Conservation (phyloP, 257 asterid genomes). For the Solanum pinnatisectum region DNA sequence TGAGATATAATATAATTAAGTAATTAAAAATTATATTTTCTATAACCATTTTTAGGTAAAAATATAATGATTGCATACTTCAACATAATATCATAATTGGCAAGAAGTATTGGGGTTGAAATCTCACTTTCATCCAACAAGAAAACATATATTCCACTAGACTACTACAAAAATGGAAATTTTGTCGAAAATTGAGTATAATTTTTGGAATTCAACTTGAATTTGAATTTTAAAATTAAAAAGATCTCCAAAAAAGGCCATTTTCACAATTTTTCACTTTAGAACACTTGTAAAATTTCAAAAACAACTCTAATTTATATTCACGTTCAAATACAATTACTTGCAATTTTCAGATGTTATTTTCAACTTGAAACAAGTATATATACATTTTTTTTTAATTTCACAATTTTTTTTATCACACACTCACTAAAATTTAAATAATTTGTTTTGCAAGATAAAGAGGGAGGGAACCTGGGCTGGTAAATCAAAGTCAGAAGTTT, state of each 20-base stretch:
- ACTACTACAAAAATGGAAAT: background rate
- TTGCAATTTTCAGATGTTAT: too few relatives aligned
- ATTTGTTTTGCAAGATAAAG: background rate
- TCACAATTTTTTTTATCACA: background rate
- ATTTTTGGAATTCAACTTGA: background rate
- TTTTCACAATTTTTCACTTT: background rate
- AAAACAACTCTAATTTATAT: background rate
- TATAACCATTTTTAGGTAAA: background rate
- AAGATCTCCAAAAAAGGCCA: rapidly evolving
- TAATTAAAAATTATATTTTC: background rate
- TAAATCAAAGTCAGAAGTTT: background rate
- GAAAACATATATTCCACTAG: background rate
- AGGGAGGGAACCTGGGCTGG: background rate
- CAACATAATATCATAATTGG: rapidly evolving
- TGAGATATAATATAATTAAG: background rate
- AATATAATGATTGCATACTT: background rate
- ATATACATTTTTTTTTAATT: background rate
- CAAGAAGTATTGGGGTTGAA: rapidly evolving
- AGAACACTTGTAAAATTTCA: background rate
- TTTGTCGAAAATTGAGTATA: background rate
- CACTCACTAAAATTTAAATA: background rate
- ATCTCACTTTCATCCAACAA: background rate
- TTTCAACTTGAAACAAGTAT: background rate
- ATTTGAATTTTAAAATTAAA: too few relatives aligned
- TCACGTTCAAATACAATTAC: too few relatives aligned